Conservation (phyloP, 2,329 filamentous ascomycete species). For the Didymella arachidicola region DNA sequence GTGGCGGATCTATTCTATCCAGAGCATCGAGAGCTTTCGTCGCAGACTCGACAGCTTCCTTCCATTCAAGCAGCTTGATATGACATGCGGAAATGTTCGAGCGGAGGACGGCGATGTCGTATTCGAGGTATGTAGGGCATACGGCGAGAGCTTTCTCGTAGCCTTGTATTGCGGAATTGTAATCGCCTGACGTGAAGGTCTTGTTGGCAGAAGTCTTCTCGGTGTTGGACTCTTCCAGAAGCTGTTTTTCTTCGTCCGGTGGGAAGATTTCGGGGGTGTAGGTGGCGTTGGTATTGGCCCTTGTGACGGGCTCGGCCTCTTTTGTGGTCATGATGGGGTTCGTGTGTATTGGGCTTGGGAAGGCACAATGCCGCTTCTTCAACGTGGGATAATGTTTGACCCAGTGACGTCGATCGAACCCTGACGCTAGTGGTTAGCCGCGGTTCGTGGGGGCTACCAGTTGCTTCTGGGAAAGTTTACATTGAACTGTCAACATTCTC, state of each 20-base stretch:
- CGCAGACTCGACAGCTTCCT: conserved; percentile 77
- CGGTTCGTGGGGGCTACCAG: conserved; percentile 32
- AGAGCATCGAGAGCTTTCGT: conserved; percentile 76
- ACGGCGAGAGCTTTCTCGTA: conserved; percentile 82
- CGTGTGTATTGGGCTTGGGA: not conserved
- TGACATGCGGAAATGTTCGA: conserved; percentile 92
- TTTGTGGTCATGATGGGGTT: conserved; percentile 18
- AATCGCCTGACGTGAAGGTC: conserved; percentile 76
- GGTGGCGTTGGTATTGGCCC: conserved; percentile 13
- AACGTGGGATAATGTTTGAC: conserved; percentile 29
- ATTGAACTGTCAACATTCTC: not conserved
- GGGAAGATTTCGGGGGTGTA: conserved; percentile 40
- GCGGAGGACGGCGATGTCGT: conserved; percentile 84
- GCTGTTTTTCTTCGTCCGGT: conserved; percentile 51
- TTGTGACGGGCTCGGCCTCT: conserved; percentile 8
- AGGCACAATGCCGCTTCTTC: not conserved
- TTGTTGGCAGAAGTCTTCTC: conserved; percentile 80
- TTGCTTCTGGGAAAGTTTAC: conserved; percentile 20
- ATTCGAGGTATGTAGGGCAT: conserved; percentile 85
- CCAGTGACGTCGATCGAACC: conserved; percentile 30
- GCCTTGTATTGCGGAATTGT: conserved; percentile 77
- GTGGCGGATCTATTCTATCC: conserved; percentile 64
- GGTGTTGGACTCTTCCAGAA: conserved; percentile 74
- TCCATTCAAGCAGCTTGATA: conserved; percentile 85
- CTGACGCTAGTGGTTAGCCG: conserved; percentile 24